Base-by-base conservation (phyloP, 2,329 filamentous ascomycete species). In the Penicillium brasilianum region DNA sequence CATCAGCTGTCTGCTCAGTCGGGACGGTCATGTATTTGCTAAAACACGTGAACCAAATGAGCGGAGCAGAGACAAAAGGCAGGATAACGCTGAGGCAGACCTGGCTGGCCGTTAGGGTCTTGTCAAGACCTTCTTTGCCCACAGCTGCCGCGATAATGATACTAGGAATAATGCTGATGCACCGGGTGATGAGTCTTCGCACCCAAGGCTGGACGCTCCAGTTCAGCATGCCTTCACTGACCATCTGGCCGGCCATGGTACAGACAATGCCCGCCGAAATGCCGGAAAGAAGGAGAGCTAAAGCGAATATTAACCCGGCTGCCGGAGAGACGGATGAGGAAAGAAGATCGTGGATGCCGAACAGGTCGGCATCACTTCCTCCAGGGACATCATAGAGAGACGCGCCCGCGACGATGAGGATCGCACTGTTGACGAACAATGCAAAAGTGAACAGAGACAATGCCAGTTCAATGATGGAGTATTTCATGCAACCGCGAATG, bases 161-260 rank as follows among this genome's bases (percentile, higher is more conserved):
- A 61, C 86, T 89, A 0, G 92, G 92, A 1, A 88, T 88, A 74
- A 96, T 93, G 71, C 89, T 92, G 73, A 96, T 91, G 53, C 84
- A 86, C 28, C 92, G 85, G 0, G 92, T 96, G 53, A 94, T 77
- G 4, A 96, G 83, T 11, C 92, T 85, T 2, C 92, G 88, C 10
- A 93, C 71, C 92, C 92, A 96, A 0, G 92, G 92, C 62, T 83
- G 83, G 34, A 93, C 77, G 5, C 79, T 86, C 90, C 91, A 93
- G 50, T 87, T 86, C 48, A 96, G 76, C 62, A 92, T 91, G 7
- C 92, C 92, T 74, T 96, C 92, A 64, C 87, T 89, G 22, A 96
- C 89, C 88, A 96, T 95, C 75, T 96, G 92, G 0, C 92, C 92
- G 0, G 92, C 86, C 67, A 96, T 95, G 1, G 93, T 96, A 78